These are phyloP conservation scores for Neocatenulostroma microsporum DNA, from an alignment of 2,329 filamentous ascomycete genomes.

Conservation along the genomic window DNA sequence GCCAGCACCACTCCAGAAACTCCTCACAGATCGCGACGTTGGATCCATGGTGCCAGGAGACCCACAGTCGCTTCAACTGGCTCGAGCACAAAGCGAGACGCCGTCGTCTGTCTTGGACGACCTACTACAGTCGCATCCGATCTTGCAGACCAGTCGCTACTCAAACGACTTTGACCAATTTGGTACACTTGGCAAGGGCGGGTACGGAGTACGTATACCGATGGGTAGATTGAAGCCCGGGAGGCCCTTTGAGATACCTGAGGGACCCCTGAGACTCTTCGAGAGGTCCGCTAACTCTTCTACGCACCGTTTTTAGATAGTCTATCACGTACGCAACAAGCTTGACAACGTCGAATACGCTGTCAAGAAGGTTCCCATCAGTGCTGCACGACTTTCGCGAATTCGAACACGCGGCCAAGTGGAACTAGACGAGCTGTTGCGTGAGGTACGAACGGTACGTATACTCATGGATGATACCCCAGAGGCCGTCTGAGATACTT, in stretches of 20 bases:
- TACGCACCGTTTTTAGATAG: conserved; percentile 49
- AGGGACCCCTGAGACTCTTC: no score
- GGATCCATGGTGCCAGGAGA: no score
- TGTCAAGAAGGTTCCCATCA: conserved; percentile 57
- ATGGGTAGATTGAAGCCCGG: conserved; percentile 1
- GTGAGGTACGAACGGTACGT: conserved; percentile 55
- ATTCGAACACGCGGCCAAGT: conserved; percentile 41
- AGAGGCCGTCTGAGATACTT: no score
- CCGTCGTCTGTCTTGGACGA: conserved; percentile 10
- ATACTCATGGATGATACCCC: no score
- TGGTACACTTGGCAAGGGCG: conserved; percentile 54
- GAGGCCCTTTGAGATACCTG: not conserved
- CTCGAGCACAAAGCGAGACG: not conserved
- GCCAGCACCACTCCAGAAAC: conserved; percentile 11
- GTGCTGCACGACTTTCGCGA: conserved; percentile 30
- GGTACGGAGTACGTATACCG: conserved; percentile 42
- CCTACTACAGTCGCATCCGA: conserved; percentile 12
- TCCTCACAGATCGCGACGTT: conserved; percentile 15
- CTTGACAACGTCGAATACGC: conserved; percentile 58
- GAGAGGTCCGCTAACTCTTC: no score
- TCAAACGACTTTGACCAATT: conserved; percentile 47
- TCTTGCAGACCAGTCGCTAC: conserved; percentile 37
- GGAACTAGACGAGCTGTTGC: conserved; percentile 50
- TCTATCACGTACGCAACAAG: conserved; percentile 54
- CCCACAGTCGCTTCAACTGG: no score